These are phyloP conservation scores for Fusarium equiseti DNA, from an alignment of 2,329 filamentous ascomycete genomes.

Conservation along the genomic window DNA sequence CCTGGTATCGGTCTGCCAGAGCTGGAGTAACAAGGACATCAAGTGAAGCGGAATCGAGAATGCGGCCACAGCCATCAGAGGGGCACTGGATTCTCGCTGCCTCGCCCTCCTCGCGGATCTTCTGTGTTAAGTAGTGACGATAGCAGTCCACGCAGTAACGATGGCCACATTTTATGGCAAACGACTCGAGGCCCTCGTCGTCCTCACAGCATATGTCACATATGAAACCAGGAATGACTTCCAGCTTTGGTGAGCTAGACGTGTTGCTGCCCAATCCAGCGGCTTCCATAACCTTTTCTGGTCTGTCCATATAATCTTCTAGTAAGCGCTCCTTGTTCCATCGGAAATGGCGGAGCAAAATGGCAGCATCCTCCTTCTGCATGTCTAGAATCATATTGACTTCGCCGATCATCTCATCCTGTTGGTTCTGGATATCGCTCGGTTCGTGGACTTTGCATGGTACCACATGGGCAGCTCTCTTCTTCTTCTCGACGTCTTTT, in stretches of 20 bases:
- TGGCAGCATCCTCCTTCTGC: conserved; percentile 88
- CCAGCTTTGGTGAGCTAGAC: conserved; percentile 73
- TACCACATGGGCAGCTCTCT: conserved; percentile 82
- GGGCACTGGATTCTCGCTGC: conserved; percentile 95
- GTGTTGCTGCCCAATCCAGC: conserved; percentile 81
- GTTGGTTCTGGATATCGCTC: conserved; percentile 83
- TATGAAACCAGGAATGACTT: conserved; percentile 79
- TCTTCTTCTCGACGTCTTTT: conserved; percentile 77
- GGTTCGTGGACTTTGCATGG: conserved; percentile 86
- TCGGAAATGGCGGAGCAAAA: conserved; percentile 86
- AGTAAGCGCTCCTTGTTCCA: conserved; percentile 98
- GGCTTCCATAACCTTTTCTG: conserved; percentile 82
- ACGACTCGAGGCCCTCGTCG: conserved; percentile 78
- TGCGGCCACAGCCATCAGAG: conserved; percentile 85
- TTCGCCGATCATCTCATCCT: conserved; percentile 87
- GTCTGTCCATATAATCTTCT: conserved; percentile 94
- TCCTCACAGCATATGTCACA: conserved; percentile 99
- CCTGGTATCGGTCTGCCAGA: conserved; percentile 76
- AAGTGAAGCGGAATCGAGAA: conserved; percentile 90
- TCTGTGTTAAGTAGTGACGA: conserved; percentile 88
- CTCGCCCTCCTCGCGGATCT: conserved; percentile 95
- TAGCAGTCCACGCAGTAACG: conserved; percentile 95
- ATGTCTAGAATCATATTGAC: conserved; percentile 93
- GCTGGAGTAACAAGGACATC: conserved; percentile 76
- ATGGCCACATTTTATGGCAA: conserved; percentile 95